These are phyloP conservation scores for Ettlia oleoabundans DNA, from an alignment of 139 green algal species.

Conservation along the genomic window DNA sequence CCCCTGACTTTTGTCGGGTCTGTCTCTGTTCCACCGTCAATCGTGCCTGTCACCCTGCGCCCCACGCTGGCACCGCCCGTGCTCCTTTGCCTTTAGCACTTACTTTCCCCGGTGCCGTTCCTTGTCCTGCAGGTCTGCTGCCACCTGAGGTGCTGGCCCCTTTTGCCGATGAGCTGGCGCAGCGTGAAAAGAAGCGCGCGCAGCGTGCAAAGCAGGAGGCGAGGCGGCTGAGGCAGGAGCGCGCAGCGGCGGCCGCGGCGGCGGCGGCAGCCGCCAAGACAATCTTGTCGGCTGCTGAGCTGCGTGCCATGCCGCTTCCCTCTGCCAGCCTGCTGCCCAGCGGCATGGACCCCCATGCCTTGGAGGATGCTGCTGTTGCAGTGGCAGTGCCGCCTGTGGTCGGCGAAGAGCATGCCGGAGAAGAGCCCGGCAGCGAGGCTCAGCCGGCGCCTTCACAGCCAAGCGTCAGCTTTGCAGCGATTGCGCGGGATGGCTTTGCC, in stretches of 20 bases:
- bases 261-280: slow-evolving; percentile 12
- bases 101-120: too few relatives aligned
- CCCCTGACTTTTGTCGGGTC: too few relatives aligned
- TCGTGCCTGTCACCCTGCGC: too few relatives aligned
- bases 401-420: neutral
- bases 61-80: neutral
- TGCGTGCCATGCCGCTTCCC: slow-evolving; percentile 48
- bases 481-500: slow-evolving; percentile 76
- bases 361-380: neutral
- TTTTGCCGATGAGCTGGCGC: slow-evolving; percentile 72
- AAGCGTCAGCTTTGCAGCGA: slow-evolving; percentile 73
- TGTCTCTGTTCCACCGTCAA: too few relatives aligned
- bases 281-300: slow-evolving; percentile 54
- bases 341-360: neutral
- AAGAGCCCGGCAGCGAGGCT: neutral
- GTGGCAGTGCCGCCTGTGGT: neutral
- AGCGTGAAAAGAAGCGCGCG: slow-evolving; percentile 56
- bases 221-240: neutral
- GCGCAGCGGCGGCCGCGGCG: neutral
- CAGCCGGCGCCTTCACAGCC: neutral
- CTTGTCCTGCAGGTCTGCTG: slow-evolving; percentile 53
- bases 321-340: neutral
- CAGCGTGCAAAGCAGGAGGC: slow-evolving; percentile 40
- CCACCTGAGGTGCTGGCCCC: slow-evolving; percentile 64
- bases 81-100: neutral